These are phyloP conservation scores for Bremia lactucae DNA, from an alignment of 352 stramenopile genomes.

Conservation along the genomic window DNA sequence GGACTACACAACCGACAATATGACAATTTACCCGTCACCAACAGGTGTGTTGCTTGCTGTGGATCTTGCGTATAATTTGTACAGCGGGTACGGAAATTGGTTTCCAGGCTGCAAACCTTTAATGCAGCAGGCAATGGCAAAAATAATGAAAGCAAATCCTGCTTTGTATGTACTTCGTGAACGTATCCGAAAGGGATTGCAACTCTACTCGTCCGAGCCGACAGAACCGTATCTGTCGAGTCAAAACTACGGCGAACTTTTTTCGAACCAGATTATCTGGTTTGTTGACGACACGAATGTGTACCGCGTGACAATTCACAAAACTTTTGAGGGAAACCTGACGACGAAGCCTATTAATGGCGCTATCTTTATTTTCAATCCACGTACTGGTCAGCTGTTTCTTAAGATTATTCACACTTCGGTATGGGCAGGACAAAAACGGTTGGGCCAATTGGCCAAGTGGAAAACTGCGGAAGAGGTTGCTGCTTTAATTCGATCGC, in stretches of 20 bases:
- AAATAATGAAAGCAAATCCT: conserved; percentile 99
- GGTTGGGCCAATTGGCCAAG: conserved; percentile 97
- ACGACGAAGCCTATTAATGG: conserved; percentile 99
- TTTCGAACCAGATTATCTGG: conserved; percentile 99
- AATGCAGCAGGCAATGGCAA: conserved; percentile 99
- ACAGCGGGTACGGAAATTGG: conserved; percentile 99
- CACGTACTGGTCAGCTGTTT: conserved; percentile 97
- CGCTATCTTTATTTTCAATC: conserved; percentile 99
- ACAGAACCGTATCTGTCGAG: conserved; percentile 99
- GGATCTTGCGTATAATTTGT: conserved; percentile 99
- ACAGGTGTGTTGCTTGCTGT: conserved; percentile 96
- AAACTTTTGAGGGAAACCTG: conserved; percentile 98
- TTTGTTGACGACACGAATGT: conserved; percentile 99
- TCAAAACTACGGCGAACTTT: conserved; percentile 99
- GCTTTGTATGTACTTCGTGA: conserved; percentile 99
- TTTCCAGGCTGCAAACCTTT: conserved; percentile 98
- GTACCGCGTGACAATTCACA: conserved; percentile 98
- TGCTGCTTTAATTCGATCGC: conserved; percentile 95
- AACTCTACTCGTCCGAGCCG: conserved; percentile 99
- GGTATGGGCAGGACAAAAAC: conserved; percentile 99
- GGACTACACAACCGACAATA: conserved; percentile 99
- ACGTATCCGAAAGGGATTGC: conserved; percentile 98
- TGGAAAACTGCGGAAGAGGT: conserved; percentile 99
- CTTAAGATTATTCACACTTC: conserved; percentile 99
- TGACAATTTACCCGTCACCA: conserved; percentile 99